Base-by-base conservation (phyloP, 306 rosid genomes). In the Mucuna pruriens region DNA sequence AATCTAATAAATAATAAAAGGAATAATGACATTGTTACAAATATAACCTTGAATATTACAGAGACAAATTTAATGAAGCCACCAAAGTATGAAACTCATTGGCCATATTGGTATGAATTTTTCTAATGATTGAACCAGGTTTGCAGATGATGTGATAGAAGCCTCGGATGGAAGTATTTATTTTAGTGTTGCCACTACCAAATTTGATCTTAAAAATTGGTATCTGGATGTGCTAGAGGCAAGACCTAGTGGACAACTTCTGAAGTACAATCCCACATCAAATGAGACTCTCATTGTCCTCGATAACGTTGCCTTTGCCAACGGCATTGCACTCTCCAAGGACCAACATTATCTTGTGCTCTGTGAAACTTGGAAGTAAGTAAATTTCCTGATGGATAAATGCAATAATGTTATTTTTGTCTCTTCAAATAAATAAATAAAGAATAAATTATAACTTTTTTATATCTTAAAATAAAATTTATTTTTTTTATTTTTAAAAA, bases 101-200 rank as follows among this genome's bases (percentile, higher is more conserved):
- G 70, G 6, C 11, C n/a, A n/a, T 26, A 31, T 2, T 48, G 51
- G 7, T 0, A 29, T 44, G 48, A 66, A 49, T 67, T 2, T 78
- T 61, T 80, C 1, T 23, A 39, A 52, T 76, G 81, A 42, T 54
- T 48, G 83, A 38, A 79, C 63, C 82, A 93, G 94, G 36, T 86
- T 93, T 77, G 88, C 94, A 23, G 94, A 91, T 71, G 98, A 91
- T 48, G 97, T 90, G 75, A 84, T 85, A 42, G 97, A 87, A 84
- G 90, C 88, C 38, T 87, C 87, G 0, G 93, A 91, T 60, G 92
- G 94, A 7, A 80, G 74, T 46, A 61, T 90, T 26, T 91, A 89
- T 75, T 91, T 94, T 12, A 93, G 85, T 42, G 87, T 85, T 55
- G 85, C 86, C 7, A 89, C 88, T 84, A 87, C 90, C 54, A 89